Evolutionary conservation across 2,329 filamentous ascomycete genomes (phyloP).

Genomic region (Colletotrichum sp.): DNA sequence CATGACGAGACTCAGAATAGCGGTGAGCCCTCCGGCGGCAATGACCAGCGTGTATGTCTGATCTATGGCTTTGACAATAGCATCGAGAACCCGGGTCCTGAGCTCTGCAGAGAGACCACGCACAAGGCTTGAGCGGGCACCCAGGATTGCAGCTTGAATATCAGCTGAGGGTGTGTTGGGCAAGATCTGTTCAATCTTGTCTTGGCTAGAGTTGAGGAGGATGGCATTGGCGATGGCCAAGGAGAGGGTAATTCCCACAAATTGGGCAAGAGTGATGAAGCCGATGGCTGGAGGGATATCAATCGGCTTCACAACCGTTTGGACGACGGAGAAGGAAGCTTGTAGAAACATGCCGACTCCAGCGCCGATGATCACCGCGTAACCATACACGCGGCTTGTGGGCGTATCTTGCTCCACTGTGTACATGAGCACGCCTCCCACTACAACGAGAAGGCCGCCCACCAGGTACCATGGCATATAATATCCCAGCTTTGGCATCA

Average conservation of each 20-base stretch:
- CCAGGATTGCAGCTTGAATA: neutral
- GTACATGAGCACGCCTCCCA: slow-evolving; percentile 37
- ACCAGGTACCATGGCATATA: slow-evolving; percentile 44
- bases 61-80: neutral
- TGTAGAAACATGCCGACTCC: slow-evolving; percentile 39
- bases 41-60: slow-evolving; percentile 35
- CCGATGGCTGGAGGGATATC: slow-evolving; percentile 34
- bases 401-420: slow-evolving; percentile 12
- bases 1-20: slow-evolving; percentile 34
- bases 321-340: slow-evolving; percentile 38
- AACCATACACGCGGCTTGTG: slow-evolving; percentile 34
- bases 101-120: neutral
- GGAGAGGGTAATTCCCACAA: neutral
- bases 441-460: slow-evolving; percentile 33
- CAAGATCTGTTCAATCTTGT: neutral
- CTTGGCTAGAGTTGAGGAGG: neutral
- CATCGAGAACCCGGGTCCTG: neutral
- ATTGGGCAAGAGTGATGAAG: slow-evolving; percentile 32
- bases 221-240: neutral
- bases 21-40: slow-evolving; percentile 31
- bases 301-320: slow-evolving; percentile 30
- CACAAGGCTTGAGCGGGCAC: neutral
- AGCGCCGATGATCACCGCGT: slow-evolving; percentile 41
- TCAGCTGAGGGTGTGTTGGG: neutral
- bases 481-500: slow-evolving; percentile 25